Percentiles rank a stretch among this genome's conserved stretches.
phyloP scores from a whole-genome alignment of 768 basidiomycete genomes.

The Boletus reticuloceps region DNA sequence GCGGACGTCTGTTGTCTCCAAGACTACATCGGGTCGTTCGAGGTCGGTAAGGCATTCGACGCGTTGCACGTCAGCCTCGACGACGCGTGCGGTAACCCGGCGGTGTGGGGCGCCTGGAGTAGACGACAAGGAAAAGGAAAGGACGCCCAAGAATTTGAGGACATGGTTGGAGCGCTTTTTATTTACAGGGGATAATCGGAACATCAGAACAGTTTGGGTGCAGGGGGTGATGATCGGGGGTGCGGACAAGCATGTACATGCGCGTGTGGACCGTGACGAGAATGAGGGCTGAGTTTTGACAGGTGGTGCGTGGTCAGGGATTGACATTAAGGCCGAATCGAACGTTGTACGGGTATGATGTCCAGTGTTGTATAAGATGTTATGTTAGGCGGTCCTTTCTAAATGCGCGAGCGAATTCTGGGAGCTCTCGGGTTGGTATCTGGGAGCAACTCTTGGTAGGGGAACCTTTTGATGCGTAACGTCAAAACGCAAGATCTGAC shows the following conservation, averaged over 20 bases:
- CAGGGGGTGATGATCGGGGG: conserved; percentile 78
- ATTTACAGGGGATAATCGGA: conserved; percentile 83
- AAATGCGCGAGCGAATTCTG: no score
- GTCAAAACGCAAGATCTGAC: no score
- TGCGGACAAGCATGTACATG: no score
- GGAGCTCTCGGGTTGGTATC: no score
- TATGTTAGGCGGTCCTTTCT: no score
- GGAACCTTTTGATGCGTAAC: no score
- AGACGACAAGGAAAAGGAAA: conserved; percentile 12
- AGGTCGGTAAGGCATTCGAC: conserved; percentile 81
- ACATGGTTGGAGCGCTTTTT: conserved; percentile 75
- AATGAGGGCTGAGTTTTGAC: neutral
- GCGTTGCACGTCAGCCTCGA: conserved; percentile 71
- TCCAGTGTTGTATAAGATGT: no score
- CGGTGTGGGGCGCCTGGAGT: conserved; percentile 47
- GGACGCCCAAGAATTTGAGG: conserved; percentile 38
- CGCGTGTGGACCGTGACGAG: neutral
- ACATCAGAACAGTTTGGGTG: conserved; percentile 78
- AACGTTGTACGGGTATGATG: no score
- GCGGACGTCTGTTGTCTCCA: conserved; percentile 75
- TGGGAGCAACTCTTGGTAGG: no score
- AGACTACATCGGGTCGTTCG: conserved; percentile 68
- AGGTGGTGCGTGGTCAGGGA: no score
- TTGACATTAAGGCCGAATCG: no score
- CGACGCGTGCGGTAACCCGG: conserved; percentile 48